Conservation (phyloP, 2,329 filamentous ascomycete genomes). For the Hansfordia pulvinata region DNA sequence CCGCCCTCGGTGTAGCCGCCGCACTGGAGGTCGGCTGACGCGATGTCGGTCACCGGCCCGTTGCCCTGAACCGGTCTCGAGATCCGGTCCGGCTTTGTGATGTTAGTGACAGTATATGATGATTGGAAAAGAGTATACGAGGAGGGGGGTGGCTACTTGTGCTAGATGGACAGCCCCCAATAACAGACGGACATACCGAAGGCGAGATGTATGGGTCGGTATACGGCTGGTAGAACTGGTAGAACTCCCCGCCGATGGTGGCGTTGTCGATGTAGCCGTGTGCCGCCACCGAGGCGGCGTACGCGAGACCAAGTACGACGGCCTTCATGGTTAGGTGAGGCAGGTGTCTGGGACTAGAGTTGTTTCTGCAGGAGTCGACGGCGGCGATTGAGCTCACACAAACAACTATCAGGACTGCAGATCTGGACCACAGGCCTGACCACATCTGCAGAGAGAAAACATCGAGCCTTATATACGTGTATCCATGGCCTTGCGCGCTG, state of each 20-base stretch:
- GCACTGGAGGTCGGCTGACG: constrained; percentile 40
- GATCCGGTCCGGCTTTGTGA: constrained; percentile 28
- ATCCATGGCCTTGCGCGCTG: too few relatives aligned
- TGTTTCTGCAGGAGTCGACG: too few relatives aligned
- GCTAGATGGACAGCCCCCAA: not conserved
- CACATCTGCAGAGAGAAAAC: too few relatives aligned
- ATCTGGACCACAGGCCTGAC: too few relatives aligned
- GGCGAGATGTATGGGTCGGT: constrained; percentile 26
- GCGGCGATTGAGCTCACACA: too few relatives aligned
- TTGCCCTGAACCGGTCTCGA: constrained; percentile 44
- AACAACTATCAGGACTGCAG: too few relatives aligned
- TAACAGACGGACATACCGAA: constrained; percentile 1
- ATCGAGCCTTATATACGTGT: too few relatives aligned
- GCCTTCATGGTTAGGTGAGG: too few relatives aligned
- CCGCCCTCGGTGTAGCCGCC: constrained; percentile 36
- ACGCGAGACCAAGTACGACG: too few relatives aligned
- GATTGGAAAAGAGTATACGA: too few relatives aligned
- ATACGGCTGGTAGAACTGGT: constrained; percentile 24
- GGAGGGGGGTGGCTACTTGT: not conserved
- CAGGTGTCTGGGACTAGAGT: too few relatives aligned
- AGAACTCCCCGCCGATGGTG: constrained; percentile 25
- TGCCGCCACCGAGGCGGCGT: constrained; percentile 26
- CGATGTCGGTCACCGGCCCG: constrained; percentile 40
- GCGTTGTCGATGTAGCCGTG: constrained; percentile 35
- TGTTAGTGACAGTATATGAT: constrained; percentile 1